Evolutionary conservation across 495 filamentous ascomycete species (phyloP).

Genomic region (Aspergillus taichungensis): DNA sequence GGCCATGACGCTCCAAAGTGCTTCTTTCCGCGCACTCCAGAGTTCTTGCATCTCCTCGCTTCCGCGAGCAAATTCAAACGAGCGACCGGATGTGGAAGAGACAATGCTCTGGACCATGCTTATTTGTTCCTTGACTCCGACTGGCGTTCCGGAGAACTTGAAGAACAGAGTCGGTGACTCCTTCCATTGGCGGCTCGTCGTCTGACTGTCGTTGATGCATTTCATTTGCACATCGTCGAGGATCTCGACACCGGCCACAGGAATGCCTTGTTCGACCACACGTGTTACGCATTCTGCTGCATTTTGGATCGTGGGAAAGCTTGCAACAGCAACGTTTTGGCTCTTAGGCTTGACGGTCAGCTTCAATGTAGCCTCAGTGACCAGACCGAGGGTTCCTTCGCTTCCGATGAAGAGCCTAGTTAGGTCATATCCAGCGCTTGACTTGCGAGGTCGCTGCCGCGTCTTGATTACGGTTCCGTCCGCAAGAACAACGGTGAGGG

Average conservation of each 20-base stretch:
- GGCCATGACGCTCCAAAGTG: slow-evolving; percentile 52
- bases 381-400: slow-evolving; percentile 56
- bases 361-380: slow-evolving; percentile 57
- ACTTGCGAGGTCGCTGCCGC: slow-evolving; percentile 54
- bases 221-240: slow-evolving; percentile 60
- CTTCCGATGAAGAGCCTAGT: slow-evolving; percentile 55
- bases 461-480: slow-evolving; percentile 61
- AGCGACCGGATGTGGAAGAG: slow-evolving; percentile 34
- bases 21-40: slow-evolving; percentile 54
- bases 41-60: slow-evolving; percentile 48
- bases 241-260: slow-evolving; percentile 55
- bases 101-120: slow-evolving; percentile 47
- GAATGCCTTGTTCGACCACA: slow-evolving; percentile 53
- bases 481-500: slow-evolving; percentile 54
- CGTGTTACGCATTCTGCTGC: slow-evolving; percentile 52
- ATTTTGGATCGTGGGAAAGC: slow-evolving; percentile 45
- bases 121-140: slow-evolving; percentile 52
- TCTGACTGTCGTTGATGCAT: slow-evolving; percentile 52
- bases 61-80: slow-evolving; percentile 53
- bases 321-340: slow-evolving; percentile 54
- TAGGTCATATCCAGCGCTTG: slow-evolving; percentile 58
- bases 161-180: slow-evolving; percentile 57
- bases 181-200: slow-evolving; percentile 48
- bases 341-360: slow-evolving; percentile 54
- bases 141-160: slow-evolving; percentile 54